phyloP scores from a whole-genome alignment of 148 eudicot genomes.

The Rhododendron kiyosumense region DNA sequence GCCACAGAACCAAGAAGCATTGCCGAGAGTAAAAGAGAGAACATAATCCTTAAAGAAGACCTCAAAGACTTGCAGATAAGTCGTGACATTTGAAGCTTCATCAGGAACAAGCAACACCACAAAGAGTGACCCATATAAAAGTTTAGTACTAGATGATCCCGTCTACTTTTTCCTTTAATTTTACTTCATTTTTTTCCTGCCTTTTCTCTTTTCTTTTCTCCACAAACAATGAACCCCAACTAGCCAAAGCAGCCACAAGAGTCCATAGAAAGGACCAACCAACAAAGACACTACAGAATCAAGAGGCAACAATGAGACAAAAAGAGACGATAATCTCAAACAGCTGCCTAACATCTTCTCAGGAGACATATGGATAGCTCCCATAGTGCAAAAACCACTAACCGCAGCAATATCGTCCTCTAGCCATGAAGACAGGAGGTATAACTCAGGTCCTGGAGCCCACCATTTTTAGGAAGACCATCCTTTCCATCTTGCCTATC shows the following conservation, averaged over 20 bases:
- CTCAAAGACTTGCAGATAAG: neutral
- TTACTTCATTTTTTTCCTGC: neutral
- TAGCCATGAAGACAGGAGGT: conserved; percentile 32
- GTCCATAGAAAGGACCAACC: conserved; percentile 2
- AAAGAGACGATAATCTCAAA: neutral
- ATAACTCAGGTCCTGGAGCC: conserved; percentile 6
- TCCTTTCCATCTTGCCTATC: conserved; percentile 25
- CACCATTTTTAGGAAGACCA: conserved; percentile 5
- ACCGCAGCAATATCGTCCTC: neutral
- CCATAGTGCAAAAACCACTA: neutral
- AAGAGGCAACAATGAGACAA: conserved; percentile 1
- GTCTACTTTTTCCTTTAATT: neutral
- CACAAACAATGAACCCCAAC: neutral
- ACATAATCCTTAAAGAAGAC: neutral
- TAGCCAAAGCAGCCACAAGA: neutral
- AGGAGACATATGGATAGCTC: neutral
- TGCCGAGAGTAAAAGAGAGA: neutral
- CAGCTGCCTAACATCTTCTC: neutral
- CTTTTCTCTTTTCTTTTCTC: neutral
- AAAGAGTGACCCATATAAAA: neutral
- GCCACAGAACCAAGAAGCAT: neutral
- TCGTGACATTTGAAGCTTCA: neutral
- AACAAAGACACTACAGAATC: conserved; percentile 1
- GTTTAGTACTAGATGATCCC: neutral
- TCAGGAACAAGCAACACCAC: neutral